Base-by-base conservation (phyloP, 2,329 filamentous ascomycete genomes). In the Dactylellina drechsleri region DNA sequence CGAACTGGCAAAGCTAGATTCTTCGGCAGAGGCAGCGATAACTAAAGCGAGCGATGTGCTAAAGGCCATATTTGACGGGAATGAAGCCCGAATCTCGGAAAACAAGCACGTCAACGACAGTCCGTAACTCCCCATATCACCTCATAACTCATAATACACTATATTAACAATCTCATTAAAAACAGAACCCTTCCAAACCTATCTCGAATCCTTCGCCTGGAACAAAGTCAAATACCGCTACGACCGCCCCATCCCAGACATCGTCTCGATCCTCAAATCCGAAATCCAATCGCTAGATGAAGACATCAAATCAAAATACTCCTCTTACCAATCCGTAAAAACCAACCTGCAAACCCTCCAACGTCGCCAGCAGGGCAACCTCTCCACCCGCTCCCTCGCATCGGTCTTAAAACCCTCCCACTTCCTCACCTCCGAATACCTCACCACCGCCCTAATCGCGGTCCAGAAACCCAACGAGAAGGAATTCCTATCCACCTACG, bases 181-280 rank as follows among this genome's bases (percentile, higher is more conserved):
- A 66, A 56, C 81, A 98, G 94, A 96, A 83, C 93, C 95, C n/a
- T 93, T 94, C 75, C 94, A 97, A 79, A 91, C 94, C 81, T 99
- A 98, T 81, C 85, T 99, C 53, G 88, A 90, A 80, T 90, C 87
- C 66, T 99, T 98, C 83, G 87, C 88, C 78, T 99, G 95, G 95
- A 98, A 98, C 84, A 97, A 95, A 83, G 92, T 96, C 83, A 95
- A 97, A 82, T 99, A 98, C 83, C 90, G 95, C 80, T 90, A 92
- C 77, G 95, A 99, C 83, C 96, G 94, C 82, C 88, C 94, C 59
- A 87, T 99, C 76, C 87, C 89, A 66, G 94, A 98, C 81, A 86
- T 98, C 73, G 90, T 97, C 79, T 91, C 93, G 82, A 90, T 89
- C 47, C 84, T 99, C 71, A 92, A 54, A 62, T 77, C 95, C 91